Evolutionary conservation across 805 yeast genomes (phyloP).

Genomic region (Wickerhamiella spandovensis): DNA sequence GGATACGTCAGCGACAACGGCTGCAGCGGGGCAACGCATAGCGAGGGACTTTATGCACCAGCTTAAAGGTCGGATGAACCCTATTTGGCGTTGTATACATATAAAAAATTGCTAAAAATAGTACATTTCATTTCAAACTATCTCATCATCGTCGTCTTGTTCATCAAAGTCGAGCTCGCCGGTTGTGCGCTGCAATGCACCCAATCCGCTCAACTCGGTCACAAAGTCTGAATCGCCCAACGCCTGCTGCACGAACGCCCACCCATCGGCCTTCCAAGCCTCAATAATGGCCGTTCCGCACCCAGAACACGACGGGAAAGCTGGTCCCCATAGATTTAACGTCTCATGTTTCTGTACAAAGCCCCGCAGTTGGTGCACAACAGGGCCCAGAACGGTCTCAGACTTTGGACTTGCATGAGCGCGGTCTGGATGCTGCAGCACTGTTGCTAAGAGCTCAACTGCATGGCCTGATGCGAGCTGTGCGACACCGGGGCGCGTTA

Average conservation of each 20-base stretch:
- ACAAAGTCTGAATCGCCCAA: conserved; percentile 52
- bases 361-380: conserved; percentile 89
- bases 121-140: not conserved
- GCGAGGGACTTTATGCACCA: not conserved
- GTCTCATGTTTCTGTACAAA: conserved; percentile 55
- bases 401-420: conserved; percentile 32
- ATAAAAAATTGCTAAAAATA: conserved; percentile 1
- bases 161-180: conserved; percentile 39
- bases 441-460: conserved; percentile 65
- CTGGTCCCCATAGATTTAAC: conserved; percentile 53
- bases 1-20: not conserved
- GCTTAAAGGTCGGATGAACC: not conserved
- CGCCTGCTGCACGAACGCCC: conserved; percentile 72
- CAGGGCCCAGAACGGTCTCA: conserved; percentile 43
- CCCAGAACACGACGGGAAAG: conserved; percentile 72
- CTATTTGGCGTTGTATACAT: not conserved
- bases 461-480: conserved; percentile 74
- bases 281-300: conserved; percentile 54
- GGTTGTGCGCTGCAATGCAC: conserved; percentile 56
- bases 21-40: not conserved
- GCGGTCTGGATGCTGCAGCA: conserved; percentile 51
- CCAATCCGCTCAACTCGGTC: conserved; percentile 69
- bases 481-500: conserved; percentile 94
- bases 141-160: conserved; percentile 22
- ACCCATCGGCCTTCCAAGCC: conserved; percentile 40